Conservation (phyloP, 2,329 filamentous ascomycete genomes). For the Monosporascus sp. region DNA sequence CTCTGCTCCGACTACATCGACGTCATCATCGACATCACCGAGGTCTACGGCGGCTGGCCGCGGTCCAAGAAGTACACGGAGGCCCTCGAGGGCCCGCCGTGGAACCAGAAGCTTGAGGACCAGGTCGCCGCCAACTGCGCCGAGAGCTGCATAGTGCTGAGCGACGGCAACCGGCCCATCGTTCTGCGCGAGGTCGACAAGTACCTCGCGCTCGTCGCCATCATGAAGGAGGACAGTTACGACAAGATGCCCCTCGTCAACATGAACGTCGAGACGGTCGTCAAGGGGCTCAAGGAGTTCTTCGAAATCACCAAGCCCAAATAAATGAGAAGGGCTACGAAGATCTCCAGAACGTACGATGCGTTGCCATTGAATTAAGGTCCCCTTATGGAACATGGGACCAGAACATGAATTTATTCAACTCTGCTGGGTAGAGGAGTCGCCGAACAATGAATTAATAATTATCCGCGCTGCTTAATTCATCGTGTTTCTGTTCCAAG, state of each 20-base stretch:
- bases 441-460: too few species aligned
- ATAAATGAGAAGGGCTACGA: conserved; percentile 7
- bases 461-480: too few species aligned
- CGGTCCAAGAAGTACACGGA: conserved; percentile 50
- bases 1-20: conserved; percentile 99
- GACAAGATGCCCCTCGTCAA: conserved; percentile 81
- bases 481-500: too few species aligned
- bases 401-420: too few species aligned
- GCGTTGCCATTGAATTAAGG: too few species aligned
- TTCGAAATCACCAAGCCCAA: conserved; percentile 65
- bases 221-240: conserved; percentile 81
- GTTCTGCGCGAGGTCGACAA: conserved; percentile 65
- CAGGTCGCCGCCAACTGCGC: conserved; percentile 61
- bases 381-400: too few species aligned
- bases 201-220: conserved; percentile 75
- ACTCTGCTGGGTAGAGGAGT: too few species aligned
- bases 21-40: conserved; percentile 93
- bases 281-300: conserved; percentile 72
- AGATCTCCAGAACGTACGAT: too few species aligned
- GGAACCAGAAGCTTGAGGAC: conserved; percentile 57
- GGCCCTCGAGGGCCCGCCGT: conserved; percentile 53
- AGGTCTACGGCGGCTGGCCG: conserved; percentile 80
- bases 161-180: conserved; percentile 58
- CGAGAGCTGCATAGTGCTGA: conserved; percentile 63
- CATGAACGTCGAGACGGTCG: conserved; percentile 80